These are phyloP conservation scores for Dendrocalamus latiflorus DNA, from an alignment of 202 grass and related monocot species.

Conservation along the genomic window DNA sequence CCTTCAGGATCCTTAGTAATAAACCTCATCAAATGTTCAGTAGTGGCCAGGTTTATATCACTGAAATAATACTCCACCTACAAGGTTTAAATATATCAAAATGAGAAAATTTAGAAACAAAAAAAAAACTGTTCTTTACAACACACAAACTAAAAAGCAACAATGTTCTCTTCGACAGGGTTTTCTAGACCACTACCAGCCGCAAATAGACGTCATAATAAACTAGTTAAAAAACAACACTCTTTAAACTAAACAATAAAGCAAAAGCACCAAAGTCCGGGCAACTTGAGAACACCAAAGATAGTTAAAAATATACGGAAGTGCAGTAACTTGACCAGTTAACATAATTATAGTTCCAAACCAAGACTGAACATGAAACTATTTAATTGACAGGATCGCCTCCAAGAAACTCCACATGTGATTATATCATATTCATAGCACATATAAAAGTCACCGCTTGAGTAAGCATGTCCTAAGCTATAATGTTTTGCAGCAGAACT, in stretches of 20 bases:
- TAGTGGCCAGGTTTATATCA: slow-evolving; percentile 92
- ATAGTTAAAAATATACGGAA: neutral
- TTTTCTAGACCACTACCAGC: neutral
- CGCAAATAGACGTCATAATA: neutral
- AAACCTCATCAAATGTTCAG: slow-evolving; percentile 99
- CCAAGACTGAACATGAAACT: neutral
- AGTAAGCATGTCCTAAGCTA: neutral
- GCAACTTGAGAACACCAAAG: neutral
- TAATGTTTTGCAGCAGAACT: neutral
- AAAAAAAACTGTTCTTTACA: neutral
- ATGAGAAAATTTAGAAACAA: neutral
- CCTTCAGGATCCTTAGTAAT: slow-evolving; percentile 89
- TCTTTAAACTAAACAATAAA: neutral
- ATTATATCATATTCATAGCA: neutral
- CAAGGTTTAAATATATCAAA: slow-evolving; percentile 16
- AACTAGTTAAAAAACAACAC: neutral
- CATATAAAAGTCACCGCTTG: neutral
- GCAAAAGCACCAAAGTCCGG: neutral
- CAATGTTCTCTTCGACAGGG: neutral
- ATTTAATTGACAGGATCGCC: neutral
- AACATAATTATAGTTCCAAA: neutral
- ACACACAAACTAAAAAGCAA: neutral
- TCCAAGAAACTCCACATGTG: neutral
- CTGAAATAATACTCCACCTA: slow-evolving; percentile 99
- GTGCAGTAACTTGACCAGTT: neutral